Base-by-base conservation (phyloP, 257 asterid genomes). In the Solanum habrochaites region DNA sequence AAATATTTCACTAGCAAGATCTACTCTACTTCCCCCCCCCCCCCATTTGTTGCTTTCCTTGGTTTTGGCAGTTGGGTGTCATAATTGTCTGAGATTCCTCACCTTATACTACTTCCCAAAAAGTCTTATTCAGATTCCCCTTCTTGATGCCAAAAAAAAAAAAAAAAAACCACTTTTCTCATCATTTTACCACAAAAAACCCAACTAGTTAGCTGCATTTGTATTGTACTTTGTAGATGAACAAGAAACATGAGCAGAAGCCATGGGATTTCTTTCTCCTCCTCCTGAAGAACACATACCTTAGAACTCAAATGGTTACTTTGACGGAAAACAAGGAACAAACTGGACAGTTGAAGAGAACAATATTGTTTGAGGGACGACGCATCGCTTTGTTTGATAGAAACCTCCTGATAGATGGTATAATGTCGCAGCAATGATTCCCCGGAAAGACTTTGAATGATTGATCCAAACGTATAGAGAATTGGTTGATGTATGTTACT, bases 371-470 rank as follows among this genome's bases (percentile, higher is more conserved):
- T 67, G 99, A 96, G n/a, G 85, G 91, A 91, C 82, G 99, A n/a
- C 99, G 6, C 93, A n/a, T 96, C 3, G 98, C 98, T 10, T 86
- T 94, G 58, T 94, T 91, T 72, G 98, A 96, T 40, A 91, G 98
- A 96, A 18, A 94, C n/a, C 99, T 8, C 99, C 99, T 0, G 98
- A 96, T 67, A 91, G 99, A 74, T 96, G 99, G 99, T 87, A 87
- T 86, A 94, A 94, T 88, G 98, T 96, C 67, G 98, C 98, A 2
- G 89, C 96, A 4, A 88, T 94, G 95, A 91, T n/a, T 96, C 74
- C 98, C 98, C 0, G 98, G 98, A 0, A 96, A 96, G 86, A 92
- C 96, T 0, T 94, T 92, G 35, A 80, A 40, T 8, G 98, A 96
- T 82, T 96, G 82, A 92, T 94, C n/a, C 80, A 94, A 90, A 75